Conservation (phyloP, 345 rosid species). For the Gynandropsis gynandra region DNA sequence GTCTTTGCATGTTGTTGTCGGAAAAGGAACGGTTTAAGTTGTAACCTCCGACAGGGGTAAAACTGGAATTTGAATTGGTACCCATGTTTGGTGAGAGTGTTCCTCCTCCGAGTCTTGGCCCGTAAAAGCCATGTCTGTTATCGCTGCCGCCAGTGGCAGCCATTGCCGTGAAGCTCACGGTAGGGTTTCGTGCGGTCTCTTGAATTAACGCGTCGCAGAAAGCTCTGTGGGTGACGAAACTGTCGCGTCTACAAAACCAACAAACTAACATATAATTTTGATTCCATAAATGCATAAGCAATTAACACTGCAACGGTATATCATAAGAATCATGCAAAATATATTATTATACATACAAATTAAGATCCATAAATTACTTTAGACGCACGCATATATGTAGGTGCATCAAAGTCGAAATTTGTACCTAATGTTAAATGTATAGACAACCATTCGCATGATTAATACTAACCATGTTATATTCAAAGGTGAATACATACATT, state of each 20-base stretch:
- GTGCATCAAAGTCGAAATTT: too few species aligned
- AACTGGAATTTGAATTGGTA: conserved; percentile 14
- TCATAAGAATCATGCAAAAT: too few species aligned
- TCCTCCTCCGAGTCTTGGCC: conserved; percentile 12
- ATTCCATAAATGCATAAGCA: too few species aligned
- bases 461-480: too few species aligned
- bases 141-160: conserved; percentile 17
- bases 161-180: conserved; percentile 35
- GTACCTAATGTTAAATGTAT: too few species aligned
- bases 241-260: conserved; percentile 52
- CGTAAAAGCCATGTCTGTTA: conserved; percentile 39
- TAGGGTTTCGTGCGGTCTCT: conserved; percentile 59
- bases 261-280: neutral
- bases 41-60: conserved; percentile 25
- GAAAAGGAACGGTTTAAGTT: conserved; percentile 24
- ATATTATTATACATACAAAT: too few species aligned
- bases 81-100: conserved; percentile 28
- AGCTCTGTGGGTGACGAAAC: conserved; percentile 81
- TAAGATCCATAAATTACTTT: too few species aligned
- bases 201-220: conserved; percentile 80
- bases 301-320: too few species aligned
- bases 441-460: too few species aligned
- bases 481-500: too few species aligned
- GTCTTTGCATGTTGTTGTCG: conserved; percentile 35
- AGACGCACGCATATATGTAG: too few species aligned